These are phyloP conservation scores for Antrodiella citrinella DNA, from an alignment of 768 basidiomycete genomes.

Conservation along the genomic window DNA sequence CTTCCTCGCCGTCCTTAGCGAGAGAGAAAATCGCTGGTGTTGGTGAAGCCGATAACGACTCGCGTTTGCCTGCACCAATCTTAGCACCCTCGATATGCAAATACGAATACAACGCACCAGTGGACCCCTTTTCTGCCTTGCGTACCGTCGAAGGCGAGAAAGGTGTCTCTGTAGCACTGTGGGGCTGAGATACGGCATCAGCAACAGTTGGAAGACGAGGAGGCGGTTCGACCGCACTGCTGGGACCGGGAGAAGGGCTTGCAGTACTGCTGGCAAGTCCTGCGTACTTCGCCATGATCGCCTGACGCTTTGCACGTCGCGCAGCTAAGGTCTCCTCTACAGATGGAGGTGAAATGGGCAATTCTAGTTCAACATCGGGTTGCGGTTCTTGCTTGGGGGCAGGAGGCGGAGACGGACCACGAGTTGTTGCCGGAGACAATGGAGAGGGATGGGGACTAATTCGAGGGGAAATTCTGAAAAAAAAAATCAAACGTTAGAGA, in stretches of 20 bases:
- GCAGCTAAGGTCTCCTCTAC: conserved; percentile 59
- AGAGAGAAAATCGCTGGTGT: conserved; percentile 55
- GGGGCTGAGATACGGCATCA: conserved; percentile 53
- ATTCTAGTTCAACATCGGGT: conserved; percentile 48
- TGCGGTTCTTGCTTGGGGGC: conserved; percentile 28
- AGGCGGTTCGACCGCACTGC: conserved; percentile 73
- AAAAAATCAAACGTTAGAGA: conserved; percentile 4
- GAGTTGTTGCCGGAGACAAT: conserved; percentile 20
- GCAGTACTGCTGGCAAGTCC: conserved; percentile 35
- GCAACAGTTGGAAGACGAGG: conserved; percentile 47
- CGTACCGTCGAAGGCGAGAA: conserved; percentile 6
- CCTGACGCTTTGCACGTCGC: conserved; percentile 63
- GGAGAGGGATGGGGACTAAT: conserved; percentile 23
- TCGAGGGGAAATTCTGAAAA: conserved; percentile 60
- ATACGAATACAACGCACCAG: conserved; percentile 1
- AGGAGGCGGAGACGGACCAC: conserved; percentile 10
- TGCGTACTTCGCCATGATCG: conserved; percentile 72
- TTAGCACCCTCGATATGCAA: background rate
- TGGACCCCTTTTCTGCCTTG: conserved; percentile 1
- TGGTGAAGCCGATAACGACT: conserved; percentile 52
- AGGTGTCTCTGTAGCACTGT: conserved; percentile 33
- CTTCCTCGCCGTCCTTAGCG: conserved; percentile 54
- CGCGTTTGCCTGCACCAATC: conserved; percentile 34
- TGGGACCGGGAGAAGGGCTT: conserved; percentile 54
- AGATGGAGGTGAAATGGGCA: conserved; percentile 34